Base-by-base conservation (phyloP, 495 filamentous ascomycete genomes). In the Aspergillus egyptiacus region DNA sequence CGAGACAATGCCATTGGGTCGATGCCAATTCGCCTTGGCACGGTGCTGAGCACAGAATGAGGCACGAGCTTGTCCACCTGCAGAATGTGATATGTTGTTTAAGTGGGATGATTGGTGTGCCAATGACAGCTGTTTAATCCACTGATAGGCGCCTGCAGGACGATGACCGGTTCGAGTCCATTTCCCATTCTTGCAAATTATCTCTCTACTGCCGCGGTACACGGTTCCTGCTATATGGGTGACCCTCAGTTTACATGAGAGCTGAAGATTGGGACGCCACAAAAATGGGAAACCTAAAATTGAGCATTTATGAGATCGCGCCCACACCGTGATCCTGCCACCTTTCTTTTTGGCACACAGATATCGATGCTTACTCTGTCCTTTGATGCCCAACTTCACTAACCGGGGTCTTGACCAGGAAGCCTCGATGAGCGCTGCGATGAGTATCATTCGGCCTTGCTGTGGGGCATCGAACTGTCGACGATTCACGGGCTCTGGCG, bases 331-430 rank as follows among this genome's bases (percentile, higher is more conserved):
- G 36, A 22, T 18, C 22, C 32, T 51, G 33, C 34, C 36, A 41
- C 35, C 18, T 35, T n/a, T n/a, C n/a, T n/a, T n/a, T n/a, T n/a
- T n/a, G n/a, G 20, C 42, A 28, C 24, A 14, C 33, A 42, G 46
- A 46, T 42, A 27, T 53, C 34, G 18, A 52, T 50, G 38, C 51
- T 49, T 54, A 53, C 51, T 51, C 44, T 57, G 46, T 19, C 17
- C 43, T 50, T 62, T 52, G 59, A 56, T 57, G 59, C 59, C 59
- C 58, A 56, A 51, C 54, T 46, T 37, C 54, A 57, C 46, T 44
- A 50, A 57, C 56, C 40, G 49, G 56, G 53, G 36, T 50, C 38
- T 23, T 55, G 44, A 32, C 39, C 34, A 47, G 53, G 41, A 54
- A 51, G 40, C 55, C 40, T 50, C 54, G 58, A 58, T 46, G 54